Evolutionary conservation across 352 stramenopile genomes (phyloP).

Genomic region (Pythium sukuiense): DNA sequence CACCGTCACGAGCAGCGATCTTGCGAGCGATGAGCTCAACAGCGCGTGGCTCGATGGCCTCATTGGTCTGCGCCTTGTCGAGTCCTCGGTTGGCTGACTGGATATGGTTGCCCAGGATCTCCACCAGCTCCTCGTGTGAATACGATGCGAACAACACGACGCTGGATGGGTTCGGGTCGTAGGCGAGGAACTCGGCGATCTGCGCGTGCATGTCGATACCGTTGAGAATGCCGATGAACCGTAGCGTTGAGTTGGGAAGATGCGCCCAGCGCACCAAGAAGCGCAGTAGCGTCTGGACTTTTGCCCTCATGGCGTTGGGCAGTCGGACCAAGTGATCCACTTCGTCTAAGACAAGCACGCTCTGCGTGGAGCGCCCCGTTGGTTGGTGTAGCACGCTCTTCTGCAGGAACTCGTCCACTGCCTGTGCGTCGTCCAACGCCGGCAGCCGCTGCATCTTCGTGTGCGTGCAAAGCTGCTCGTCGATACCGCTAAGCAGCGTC

Average conservation of each 20-base stretch:
- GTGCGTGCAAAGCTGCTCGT: conserved; percentile 30
- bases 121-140: conserved; percentile 42
- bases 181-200: conserved; percentile 35
- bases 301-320: conserved; percentile 35
- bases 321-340: conserved; percentile 65
- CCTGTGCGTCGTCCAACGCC: conserved; percentile 37
- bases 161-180: conserved; percentile 23
- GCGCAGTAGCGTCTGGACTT: conserved; percentile 51
- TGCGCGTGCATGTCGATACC: conserved; percentile 73
- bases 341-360: conserved; percentile 61
- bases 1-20: conserved; percentile 62
- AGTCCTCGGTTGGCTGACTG: conserved; percentile 15
- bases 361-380: neutral
- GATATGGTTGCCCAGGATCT: conserved; percentile 51
- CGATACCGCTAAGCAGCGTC: conserved; percentile 45
- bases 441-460: conserved; percentile 23
- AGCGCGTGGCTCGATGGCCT: conserved; percentile 43
- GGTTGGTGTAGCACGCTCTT: neutral
- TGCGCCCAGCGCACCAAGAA: conserved; percentile 64
- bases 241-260: conserved; percentile 33
- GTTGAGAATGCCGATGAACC: conserved; percentile 75
- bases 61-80: neutral
- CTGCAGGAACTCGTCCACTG: conserved; percentile 50
- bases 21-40: conserved; percentile 71
- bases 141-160: conserved; percentile 69